Conservation (phyloP, 768 basidiomycete species). For the Russula virescens region DNA sequence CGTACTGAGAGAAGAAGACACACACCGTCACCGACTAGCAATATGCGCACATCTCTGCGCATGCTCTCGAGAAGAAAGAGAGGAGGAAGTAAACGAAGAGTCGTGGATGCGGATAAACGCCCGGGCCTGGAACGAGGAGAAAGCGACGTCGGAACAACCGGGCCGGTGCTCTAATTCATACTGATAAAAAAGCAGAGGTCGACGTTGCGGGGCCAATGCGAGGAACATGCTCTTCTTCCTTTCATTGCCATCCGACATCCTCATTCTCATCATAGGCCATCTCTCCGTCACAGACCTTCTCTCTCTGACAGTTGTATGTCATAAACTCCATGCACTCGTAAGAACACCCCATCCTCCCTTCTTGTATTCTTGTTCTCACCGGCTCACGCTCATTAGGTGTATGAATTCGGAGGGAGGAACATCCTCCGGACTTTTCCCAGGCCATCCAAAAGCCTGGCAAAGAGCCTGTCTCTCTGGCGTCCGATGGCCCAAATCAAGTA, state of each 20-base stretch:
- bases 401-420: constrained; percentile 18
- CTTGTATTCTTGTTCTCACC: background rate
- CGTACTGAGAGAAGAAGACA: constrained; percentile 11
- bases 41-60: constrained; percentile 90
- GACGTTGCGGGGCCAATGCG: background rate
- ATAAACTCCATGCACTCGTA: constrained; percentile 13
- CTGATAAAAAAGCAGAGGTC: background rate
- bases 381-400: constrained; percentile 8
- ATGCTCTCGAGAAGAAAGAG: constrained; percentile 36
- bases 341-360: background rate
- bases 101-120: too few relatives aligned
- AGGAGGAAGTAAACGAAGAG: background rate
- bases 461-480: constrained; percentile 16
- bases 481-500: constrained; percentile 23
- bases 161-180: background rate
- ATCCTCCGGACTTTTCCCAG: constrained; percentile 15
- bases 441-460: constrained; percentile 16
- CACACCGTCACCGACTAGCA: constrained; percentile 91
- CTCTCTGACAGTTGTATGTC: constrained; percentile 12
- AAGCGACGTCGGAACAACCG: background rate
- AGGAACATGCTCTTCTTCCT: background rate
- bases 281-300: constrained; percentile 20
- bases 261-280: constrained; percentile 20
- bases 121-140: background rate
- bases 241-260: constrained; percentile 18